A percentile compares a stretch with the other conserved stretches of the same genome.
Evolutionary conservation across 139 green algal genomes (phyloP).

Genomic region (Mychonastes homosphaera): DNA sequence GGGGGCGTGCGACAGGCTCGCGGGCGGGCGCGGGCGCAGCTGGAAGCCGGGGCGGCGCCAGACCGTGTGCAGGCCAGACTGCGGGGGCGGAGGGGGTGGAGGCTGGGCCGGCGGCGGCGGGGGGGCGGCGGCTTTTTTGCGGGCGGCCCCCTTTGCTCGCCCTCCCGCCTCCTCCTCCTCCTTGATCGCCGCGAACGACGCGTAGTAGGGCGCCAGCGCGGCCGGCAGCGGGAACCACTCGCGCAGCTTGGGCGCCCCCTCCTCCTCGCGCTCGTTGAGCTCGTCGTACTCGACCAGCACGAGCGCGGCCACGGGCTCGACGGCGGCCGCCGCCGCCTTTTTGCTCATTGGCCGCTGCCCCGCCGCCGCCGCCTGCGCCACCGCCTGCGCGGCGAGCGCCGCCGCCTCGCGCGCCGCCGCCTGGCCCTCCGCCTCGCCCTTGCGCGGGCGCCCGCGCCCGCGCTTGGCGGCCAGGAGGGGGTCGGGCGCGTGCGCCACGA

Average conservation of each 20-base stretch:
- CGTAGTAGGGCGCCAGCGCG: not conserved
- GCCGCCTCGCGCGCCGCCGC: not conserved
- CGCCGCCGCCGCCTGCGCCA: not conserved
- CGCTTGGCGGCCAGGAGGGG: too few relatives aligned
- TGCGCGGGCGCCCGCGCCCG: too few relatives aligned
- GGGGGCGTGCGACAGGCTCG: not conserved
- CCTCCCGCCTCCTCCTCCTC: not conserved
- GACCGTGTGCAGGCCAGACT: too few relatives aligned
- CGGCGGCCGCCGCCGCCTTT: conserved; percentile 5
- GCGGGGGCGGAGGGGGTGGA: too few relatives aligned
- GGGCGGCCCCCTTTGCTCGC: not conserved
- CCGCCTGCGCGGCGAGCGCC: not conserved
- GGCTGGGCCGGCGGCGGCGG: not conserved
- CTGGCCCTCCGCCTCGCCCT: not conserved
- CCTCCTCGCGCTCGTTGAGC: conserved; percentile 24
- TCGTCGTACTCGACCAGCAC: conserved; percentile 32
- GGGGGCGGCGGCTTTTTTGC: not conserved
- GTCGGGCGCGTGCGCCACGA: not conserved
- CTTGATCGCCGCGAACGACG: not conserved
- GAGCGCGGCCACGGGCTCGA: conserved; percentile 9
- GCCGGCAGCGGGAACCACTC: conserved; percentile 40
- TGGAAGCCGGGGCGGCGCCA: not conserved
- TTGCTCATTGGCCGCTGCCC: too few relatives aligned
- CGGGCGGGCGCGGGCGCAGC: not conserved
- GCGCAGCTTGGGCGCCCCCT: conserved; percentile 10